Base-by-base conservation (phyloP, 2,329 filamentous ascomycete species). In the Talaromyces marneffei region DNA sequence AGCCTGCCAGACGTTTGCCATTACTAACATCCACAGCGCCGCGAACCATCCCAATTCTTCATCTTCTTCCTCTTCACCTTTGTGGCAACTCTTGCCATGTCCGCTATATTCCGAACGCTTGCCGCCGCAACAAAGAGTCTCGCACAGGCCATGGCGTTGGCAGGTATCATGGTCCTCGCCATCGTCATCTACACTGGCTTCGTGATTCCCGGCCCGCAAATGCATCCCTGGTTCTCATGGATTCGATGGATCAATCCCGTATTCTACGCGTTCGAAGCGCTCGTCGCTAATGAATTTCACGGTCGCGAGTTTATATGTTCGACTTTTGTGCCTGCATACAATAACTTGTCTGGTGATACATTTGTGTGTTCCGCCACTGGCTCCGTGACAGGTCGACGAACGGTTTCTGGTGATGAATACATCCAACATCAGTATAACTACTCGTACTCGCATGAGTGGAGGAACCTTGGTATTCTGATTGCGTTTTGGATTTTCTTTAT, bases 131-230 rank as follows among this genome's bases (percentile, higher is more conserved):
- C 85, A 14, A 80, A 81, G 25, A 84, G 83, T 0, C 76, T 90
- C 1, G 83, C 87, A 23, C 83, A 86, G 40, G 87, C 88, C 2
- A 83, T 89, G 74, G 77, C 80, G 1, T 76, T 83, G 37, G 79
- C 81, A 7, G 80, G 81, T 57, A 74, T 84, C 2, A 69, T 84
- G 35, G 78, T 85, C 2, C 69, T 85, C 2, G 79, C 77, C 1
- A 80, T 88, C 9, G 79, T 89, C 48, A 84, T 90, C 25, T 90
- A 86, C 67, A 88, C 87, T 0, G 87, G 87, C 0, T 89, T 88
- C 67, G 77, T 84, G 2, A 84, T 88, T 33, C 83, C 83, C 0
- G 81, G 82, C 18, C 78, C 79, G 0, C 78, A 84, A 18, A 83
- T 85, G 79, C 72, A 83, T 64, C 74, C 78, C 40, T 90, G 87